Conservation (phyloP, 805 yeast genomes). For the Jamesozyma hellenica region DNA sequence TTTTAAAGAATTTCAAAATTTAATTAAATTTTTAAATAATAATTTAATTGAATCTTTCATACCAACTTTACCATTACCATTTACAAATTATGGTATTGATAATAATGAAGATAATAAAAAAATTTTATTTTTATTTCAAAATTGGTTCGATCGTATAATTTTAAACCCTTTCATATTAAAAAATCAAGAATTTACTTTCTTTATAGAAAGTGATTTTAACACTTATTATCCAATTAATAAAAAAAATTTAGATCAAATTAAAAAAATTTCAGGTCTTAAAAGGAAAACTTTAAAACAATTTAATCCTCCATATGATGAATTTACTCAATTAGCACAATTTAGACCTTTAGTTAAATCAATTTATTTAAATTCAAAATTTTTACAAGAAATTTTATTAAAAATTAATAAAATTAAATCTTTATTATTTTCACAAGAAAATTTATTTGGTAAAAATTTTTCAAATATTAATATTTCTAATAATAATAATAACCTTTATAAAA, state of each 20-base stretch:
- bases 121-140: slow-evolving; percentile 53
- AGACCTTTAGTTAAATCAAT: slow-evolving; percentile 78
- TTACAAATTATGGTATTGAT: slow-evolving; percentile 71
- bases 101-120: slow-evolving; percentile 68
- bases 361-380: slow-evolving; percentile 46
- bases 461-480: slow-evolving; percentile 19
- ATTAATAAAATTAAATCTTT: slow-evolving; percentile 36
- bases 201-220: slow-evolving; percentile 68
- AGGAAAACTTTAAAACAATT: slow-evolving; percentile 87
- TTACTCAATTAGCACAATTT: slow-evolving; percentile 67
- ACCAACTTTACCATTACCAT: slow-evolving; percentile 72
- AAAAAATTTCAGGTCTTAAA: slow-evolving; percentile 75
- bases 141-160: slow-evolving; percentile 74
- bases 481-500: slow-evolving; percentile 55
- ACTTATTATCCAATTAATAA: slow-evolving; percentile 41
- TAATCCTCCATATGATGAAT: slow-evolving; percentile 85
- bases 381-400: slow-evolving; percentile 47
- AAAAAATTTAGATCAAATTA: slow-evolving; percentile 23
- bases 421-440: slow-evolving; percentile 49
- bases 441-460: slow-evolving; percentile 33
- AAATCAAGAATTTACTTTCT: slow-evolving; percentile 80
- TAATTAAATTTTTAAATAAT: slow-evolving; percentile 66
- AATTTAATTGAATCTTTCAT: slow-evolving; percentile 89
- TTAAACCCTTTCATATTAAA: slow-evolving; percentile 69
- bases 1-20: slow-evolving; percentile 61